phyloP scores from a whole-genome alignment of 2,329 filamentous ascomycete genomes.

The Ceratocystis cubensis region DNA sequence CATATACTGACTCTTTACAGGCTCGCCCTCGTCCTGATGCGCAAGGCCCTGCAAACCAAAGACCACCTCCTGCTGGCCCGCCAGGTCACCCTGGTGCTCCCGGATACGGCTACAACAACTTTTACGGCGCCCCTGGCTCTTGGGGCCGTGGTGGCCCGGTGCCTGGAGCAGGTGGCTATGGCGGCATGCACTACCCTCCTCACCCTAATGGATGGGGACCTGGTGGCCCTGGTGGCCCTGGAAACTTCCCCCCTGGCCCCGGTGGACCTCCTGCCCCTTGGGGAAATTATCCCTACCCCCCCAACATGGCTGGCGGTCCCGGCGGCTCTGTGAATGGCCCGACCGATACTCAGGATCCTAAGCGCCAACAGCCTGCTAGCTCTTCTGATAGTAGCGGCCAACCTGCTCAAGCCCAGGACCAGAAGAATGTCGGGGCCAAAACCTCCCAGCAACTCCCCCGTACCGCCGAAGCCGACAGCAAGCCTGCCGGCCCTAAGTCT shows the following conservation, averaged over 20 bases:
- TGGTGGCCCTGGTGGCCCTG: conserved; percentile 59
- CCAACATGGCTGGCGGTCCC: conserved; percentile 24
- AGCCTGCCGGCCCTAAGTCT: conserved; percentile 33
- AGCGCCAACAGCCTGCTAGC: conserved; percentile 23
- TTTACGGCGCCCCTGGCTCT: conserved; percentile 41
- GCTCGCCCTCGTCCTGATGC: conserved; percentile 21
- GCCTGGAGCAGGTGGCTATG: conserved; percentile 23
- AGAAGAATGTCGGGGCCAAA: neutral
- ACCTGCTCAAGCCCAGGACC: conserved; percentile 27
- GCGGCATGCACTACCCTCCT: conserved; percentile 61
- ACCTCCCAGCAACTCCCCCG: neutral
- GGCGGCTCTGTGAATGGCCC: conserved; percentile 18
- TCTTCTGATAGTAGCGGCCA: conserved; percentile 31
- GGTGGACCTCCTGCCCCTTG: conserved; percentile 45
- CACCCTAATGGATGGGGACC: conserved; percentile 64
- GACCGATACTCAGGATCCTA: conserved; percentile 11
- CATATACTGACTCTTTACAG: conserved; percentile 10
- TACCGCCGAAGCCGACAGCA: neutral
- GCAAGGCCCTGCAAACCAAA: conserved; percentile 11
- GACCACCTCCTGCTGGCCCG: conserved; percentile 10
- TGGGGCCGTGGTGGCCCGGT: conserved; percentile 43
- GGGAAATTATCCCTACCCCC: conserved; percentile 49
- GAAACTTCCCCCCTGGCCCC: conserved; percentile 47
- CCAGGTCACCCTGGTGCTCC: conserved; percentile 15
- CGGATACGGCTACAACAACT: conserved; percentile 26